A percentile compares a stretch with the other conserved stretches of the same genome.
phyloP scores from a whole-genome alignment of 805 yeast species.

The Helenozyma baotianmanensis region DNA sequence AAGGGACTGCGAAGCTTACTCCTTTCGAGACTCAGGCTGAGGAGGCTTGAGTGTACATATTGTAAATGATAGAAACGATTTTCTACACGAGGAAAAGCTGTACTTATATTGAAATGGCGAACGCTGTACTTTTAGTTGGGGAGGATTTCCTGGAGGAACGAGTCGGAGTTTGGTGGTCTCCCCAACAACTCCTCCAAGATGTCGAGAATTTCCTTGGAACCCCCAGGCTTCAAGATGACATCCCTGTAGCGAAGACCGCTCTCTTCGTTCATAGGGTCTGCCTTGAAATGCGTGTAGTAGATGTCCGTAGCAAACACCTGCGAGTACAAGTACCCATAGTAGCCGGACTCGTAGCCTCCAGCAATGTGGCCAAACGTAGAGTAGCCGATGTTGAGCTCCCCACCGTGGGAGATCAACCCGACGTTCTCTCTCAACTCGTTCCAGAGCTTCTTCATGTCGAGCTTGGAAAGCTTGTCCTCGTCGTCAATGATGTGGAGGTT shows the following conservation, averaged over 20 bases:
- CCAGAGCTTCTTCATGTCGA: constrained; percentile 58
- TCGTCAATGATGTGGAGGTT: constrained; percentile 50
- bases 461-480: constrained; percentile 36
- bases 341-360: constrained; percentile 83
- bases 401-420: constrained; percentile 54
- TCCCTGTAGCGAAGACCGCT: constrained; percentile 69
- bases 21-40: constrained; percentile 52
- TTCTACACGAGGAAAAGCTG: no score
- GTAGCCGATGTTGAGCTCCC: constrained; percentile 56
- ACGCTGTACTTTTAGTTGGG: neutral
- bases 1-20: constrained; percentile 69
- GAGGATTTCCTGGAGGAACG: constrained; percentile 62
- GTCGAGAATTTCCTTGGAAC: constrained; percentile 65
- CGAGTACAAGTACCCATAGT: constrained; percentile 84
- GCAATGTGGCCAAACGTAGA: constrained; percentile 75
- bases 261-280: constrained; percentile 59
- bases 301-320: constrained; percentile 83
- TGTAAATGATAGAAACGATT: no score
- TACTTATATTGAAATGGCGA: no score
- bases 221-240: constrained; percentile 65
- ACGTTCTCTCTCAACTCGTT: constrained; percentile 61
- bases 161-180: constrained; percentile 68
- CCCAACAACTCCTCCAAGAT: constrained; percentile 64
- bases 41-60: no score
- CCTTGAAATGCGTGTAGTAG: constrained; percentile 63